Conservation (phyloP, 1,139 yeast genomes). For the Blastobotrys aristatus region DNA sequence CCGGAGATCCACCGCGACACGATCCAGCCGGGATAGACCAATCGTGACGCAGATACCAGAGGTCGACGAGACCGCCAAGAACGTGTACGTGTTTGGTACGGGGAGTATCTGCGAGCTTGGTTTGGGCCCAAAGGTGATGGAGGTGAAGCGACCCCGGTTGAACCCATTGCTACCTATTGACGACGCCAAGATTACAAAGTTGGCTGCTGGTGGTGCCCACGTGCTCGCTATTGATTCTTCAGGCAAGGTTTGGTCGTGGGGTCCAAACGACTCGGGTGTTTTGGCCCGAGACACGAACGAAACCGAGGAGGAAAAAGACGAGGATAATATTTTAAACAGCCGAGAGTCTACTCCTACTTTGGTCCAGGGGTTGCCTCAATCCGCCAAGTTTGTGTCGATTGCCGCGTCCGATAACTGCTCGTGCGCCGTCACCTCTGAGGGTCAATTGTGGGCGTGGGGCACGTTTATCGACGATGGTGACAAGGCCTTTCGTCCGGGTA, state of each 20-base stretch:
- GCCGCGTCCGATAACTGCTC: slow-evolving; percentile 95
- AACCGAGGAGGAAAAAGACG: slow-evolving; percentile 57
- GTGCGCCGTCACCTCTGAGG: slow-evolving; percentile 70
- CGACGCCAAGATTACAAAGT: slow-evolving; percentile 64
- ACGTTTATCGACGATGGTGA: slow-evolving; percentile 90
- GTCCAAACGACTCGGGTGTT: slow-evolving; percentile 88
- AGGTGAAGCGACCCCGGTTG: slow-evolving; percentile 90
- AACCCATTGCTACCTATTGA: slow-evolving; percentile 68
- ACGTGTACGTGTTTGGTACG: slow-evolving; percentile 89
- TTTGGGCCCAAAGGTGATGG: slow-evolving; percentile 86
- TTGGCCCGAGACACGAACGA: slow-evolving; percentile 80
- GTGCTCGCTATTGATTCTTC: slow-evolving; percentile 70
- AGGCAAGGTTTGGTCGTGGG: slow-evolving; percentile 93
- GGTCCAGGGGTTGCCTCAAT: slow-evolving; percentile 63
- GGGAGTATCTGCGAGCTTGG: slow-evolving; percentile 98
- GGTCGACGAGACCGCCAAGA: slow-evolving; percentile 48
- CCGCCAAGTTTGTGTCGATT: slow-evolving; percentile 59
- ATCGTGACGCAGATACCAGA: slow-evolving; percentile 31
- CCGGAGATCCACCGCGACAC: not conserved
- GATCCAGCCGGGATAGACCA: slow-evolving; percentile 10
- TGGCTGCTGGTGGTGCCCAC: slow-evolving; percentile 97
- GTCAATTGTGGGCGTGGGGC: slow-evolving; percentile 97
- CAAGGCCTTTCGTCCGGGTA: slow-evolving; percentile 64
- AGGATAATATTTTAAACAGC: slow-evolving; percentile 80
- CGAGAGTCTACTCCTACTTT: slow-evolving; percentile 81